phyloP scores from a whole-genome alignment of 2,329 filamentous ascomycete genomes.

The Arachnomyces sp. region DNA sequence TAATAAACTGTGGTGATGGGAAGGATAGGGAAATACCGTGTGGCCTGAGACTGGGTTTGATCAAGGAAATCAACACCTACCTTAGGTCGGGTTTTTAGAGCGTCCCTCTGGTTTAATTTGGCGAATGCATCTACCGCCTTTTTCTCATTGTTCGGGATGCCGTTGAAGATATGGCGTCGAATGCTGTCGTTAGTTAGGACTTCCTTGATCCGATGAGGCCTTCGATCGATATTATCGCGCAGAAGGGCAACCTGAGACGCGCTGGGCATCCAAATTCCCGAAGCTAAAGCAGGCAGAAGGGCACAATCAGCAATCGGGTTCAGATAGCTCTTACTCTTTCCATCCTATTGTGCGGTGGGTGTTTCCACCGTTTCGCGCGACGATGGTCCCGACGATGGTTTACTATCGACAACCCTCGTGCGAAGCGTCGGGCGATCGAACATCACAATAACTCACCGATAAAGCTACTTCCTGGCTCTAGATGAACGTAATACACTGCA shows the following conservation, averaged over 20 bases:
- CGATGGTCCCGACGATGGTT: constrained; percentile 6
- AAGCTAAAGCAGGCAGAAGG: constrained; percentile 44
- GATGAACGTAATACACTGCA: constrained; percentile 81
- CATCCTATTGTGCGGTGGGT: not conserved
- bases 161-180: constrained; percentile 57
- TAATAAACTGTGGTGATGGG: not conserved
- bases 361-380: not conserved
- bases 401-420: no score
- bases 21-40: constrained; percentile 2
- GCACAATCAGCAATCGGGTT: constrained; percentile 5
- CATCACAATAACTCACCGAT: constrained; percentile 50
- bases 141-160: constrained; percentile 47
- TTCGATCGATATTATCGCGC: constrained; percentile 66
- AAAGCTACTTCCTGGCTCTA: constrained; percentile 64
- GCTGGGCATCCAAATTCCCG: constrained; percentile 76
- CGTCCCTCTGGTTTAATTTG: constrained; percentile 61
- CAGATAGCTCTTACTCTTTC: constrained; percentile 1
- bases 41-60: constrained; percentile 3
- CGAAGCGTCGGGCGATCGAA: not conserved
- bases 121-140: constrained; percentile 64
- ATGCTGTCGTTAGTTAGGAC: constrained; percentile 57
- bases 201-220: constrained; percentile 61
- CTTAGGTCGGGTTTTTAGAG: constrained; percentile 80
- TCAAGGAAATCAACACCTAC: constrained; percentile 41
- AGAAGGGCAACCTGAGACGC: constrained; percentile 57